phyloP scores from a whole-genome alignment of 2,329 filamentous ascomycete species.

The Aureobasidium sp. region DNA sequence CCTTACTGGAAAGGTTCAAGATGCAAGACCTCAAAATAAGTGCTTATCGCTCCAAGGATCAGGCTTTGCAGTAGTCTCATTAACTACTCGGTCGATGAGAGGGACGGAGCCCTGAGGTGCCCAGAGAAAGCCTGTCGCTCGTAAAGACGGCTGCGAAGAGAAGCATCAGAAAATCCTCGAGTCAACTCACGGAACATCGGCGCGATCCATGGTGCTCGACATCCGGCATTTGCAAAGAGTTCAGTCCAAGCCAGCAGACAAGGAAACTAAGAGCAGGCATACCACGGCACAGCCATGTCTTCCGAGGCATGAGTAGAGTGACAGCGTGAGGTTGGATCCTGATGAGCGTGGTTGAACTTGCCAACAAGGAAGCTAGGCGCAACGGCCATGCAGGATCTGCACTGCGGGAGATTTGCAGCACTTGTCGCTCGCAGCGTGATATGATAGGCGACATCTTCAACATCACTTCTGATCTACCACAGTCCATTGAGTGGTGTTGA shows the following conservation, averaged over 20 bases:
- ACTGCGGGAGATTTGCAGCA: not conserved
- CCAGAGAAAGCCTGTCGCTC: not conserved
- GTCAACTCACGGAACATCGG: not conserved
- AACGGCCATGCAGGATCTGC: slow-evolving; percentile 1
- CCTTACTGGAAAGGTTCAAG: too few species aligned
- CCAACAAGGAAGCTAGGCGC: not conserved
- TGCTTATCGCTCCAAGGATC: too few species aligned
- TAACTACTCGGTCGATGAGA: not conserved
- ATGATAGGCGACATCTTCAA: not conserved
- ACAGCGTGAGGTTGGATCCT: not conserved
- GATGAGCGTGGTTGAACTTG: not conserved
- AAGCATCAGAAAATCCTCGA: not conserved
- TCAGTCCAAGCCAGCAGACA: not conserved
- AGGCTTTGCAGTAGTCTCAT: not conserved
- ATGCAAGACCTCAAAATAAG: not conserved
- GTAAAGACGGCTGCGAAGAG: not conserved
- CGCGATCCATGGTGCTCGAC: not conserved
- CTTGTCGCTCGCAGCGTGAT: not conserved
- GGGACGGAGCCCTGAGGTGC: not conserved
- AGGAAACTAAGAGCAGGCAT: not conserved
- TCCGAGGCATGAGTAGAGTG: not conserved
- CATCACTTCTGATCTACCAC: not conserved
- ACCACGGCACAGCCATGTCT: not conserved
- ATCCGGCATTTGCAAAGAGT: not conserved
- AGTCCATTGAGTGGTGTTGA: not conserved